Evolutionary conservation across 495 filamentous ascomycete genomes (phyloP), one percentile per base, ranked within the genome.

Genomic region (Platismatia glauca): DNA sequence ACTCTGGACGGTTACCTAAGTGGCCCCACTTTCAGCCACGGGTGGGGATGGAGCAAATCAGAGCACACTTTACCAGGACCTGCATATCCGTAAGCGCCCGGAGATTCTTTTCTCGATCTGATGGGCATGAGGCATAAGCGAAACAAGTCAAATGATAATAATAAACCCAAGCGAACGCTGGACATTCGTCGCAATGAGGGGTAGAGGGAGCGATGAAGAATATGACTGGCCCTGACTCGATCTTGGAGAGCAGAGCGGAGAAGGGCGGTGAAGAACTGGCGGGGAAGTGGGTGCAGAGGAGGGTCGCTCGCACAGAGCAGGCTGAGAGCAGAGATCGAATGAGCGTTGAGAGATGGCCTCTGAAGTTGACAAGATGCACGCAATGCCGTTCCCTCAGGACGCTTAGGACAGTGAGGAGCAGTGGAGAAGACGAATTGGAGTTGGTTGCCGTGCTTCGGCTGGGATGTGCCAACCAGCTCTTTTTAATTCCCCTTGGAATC

Each of bases 331-430:
- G 24, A 18, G 0, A 62, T 46, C 60, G 29, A 62, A 62, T 62
- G n/a, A 55, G 60, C 38, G 13, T 62, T 1, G 50, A 56, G 60
- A 62, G 13, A 12, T 60, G 39, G 22, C 27, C 0, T 31, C 15
- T 35, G 34, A 9, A 35, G 24, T 4, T 0, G 48, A 22, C 9
- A 56, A 41, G 52, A 56, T 44, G 52, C 38, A 56, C 50, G 37
- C 20, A 61, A 61, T 61, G 24, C 27, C 43, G 41, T 44, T 46
- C n/a, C n/a, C n/a, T n/a, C n/a, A n/a, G n/a, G n/a, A n/a, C n/a
- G n/a, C n/a, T n/a, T n/a, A n/a, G n/a, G n/a, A n/a, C 29, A 16
- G 7, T 35, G 35, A 53, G 33, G 34, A 34, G 22, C 1, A 48
- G 37, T 55, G 22, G 9, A 22, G 33, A 41, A 35, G 46, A 52